Conservation (phyloP, 495 filamentous ascomycete genomes). For the Penicillium dipodomyicola region DNA sequence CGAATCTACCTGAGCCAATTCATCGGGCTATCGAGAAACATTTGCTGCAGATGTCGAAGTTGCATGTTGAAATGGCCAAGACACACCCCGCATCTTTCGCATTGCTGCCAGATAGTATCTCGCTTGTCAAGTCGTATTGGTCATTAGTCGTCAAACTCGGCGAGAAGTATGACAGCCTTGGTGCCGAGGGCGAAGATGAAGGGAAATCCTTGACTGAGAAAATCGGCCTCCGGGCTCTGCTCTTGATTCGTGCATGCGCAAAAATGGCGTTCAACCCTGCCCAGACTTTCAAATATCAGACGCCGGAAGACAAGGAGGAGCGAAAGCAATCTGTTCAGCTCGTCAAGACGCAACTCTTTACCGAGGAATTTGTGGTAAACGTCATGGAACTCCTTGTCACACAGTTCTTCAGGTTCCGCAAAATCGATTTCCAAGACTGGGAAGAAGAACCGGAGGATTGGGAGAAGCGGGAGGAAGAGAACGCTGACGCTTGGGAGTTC, state of each 20-base stretch:
- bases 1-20: conserved; percentile 30
- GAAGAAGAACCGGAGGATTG: conserved; percentile 89
- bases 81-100: conserved; percentile 77
- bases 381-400: conserved; percentile 82
- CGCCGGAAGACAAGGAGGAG: conserved; percentile 65
- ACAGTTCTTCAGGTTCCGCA: conserved; percentile 84
- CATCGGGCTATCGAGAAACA: conserved; percentile 71
- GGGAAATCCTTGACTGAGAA: conserved; percentile 65
- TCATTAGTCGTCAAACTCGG: conserved; percentile 70
- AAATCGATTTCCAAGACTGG: conserved; percentile 83
- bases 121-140: conserved; percentile 81
- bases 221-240: conserved; percentile 73
- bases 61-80: conserved; percentile 80
- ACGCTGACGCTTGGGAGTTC: conserved; percentile 80
- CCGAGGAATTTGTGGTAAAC: conserved; percentile 67
- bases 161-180: conserved; percentile 58
- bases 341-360: conserved; percentile 70
- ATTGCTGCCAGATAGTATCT: conserved; percentile 70
- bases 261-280: conserved; percentile 77
- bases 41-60: conserved; percentile 81
- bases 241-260: conserved; percentile 78
- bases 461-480: conserved; percentile 79
- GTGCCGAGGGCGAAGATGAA: conserved; percentile 49
- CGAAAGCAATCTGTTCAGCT: conserved; percentile 60
- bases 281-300: conserved; percentile 78